Evolutionary conservation across 352 stramenopile species (phyloP), one percentile per base, ranked within the genome.

Genomic region (Phytophthora nicotianae): DNA sequence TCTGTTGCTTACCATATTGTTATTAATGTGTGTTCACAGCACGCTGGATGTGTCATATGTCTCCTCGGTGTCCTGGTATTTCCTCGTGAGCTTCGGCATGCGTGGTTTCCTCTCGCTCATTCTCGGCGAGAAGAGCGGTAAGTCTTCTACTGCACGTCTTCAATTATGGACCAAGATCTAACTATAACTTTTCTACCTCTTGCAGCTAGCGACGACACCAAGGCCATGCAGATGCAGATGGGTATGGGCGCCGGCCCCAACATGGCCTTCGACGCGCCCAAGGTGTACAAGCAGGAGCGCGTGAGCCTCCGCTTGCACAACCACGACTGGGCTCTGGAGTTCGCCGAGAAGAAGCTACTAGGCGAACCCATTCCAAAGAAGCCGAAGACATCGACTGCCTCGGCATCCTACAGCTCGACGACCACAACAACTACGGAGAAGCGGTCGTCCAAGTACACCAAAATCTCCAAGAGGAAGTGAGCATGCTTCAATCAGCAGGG

Each of bases 1-100:
- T 6, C 21, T 32, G 3, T 17, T 8, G 40, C 58, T 72, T 2
- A 63, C 41, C 26, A 45, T 16, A 41, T 20, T 45, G 8, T 38
- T 64, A 4, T 27, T 52, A 5, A 37, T 50, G 38, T 73, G 4
- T 61, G 32, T 58, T 49, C 41, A 0, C 50, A 95, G 85, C 48
- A 98, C 95, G 23, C 82, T 99, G 26, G 97, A 99, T 65, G 97
- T 98, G 46, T 98, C 89, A 54, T 99, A 99, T 75, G 97, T 99
- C 21, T 98, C 86, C 23, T 98, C 87, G 50, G 86, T 99, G 17
- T 98, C 89, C 60, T 99, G 97, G 97, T 99, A 99, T 75, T 99
- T 99, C 79, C 86, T 99, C 60, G 95, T 99, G 48, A 99, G 98
- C 90, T 99, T 99, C 70, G 97, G 97, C 65, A 91, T 99, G 62